Evolutionary conservation across 495 filamentous ascomycete genomes (phyloP), one percentile per base, ranked within the genome.

Genomic region (Podospora appendiculata): DNA sequence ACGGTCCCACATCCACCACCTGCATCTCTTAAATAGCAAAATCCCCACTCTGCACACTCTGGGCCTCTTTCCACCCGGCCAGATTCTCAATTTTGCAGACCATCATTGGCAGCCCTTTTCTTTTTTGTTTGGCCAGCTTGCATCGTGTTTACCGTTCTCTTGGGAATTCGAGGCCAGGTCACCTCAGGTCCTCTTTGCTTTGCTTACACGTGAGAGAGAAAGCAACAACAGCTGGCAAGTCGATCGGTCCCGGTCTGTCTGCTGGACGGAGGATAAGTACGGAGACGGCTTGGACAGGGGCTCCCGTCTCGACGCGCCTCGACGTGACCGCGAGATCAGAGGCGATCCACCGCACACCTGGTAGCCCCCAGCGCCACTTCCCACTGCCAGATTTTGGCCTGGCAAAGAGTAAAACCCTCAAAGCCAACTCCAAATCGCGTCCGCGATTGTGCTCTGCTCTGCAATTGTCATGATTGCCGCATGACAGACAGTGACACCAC

Each of bases 21-120:
- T 65, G 53, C 63, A 51, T 41, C 50, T 66, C 55, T 65, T 65
- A 67, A 67, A 67, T 64, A 59, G 36, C 52, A 52, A 62, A 59
- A 59, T 59, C 59, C 62, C 64, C 61, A 60, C 59, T 55, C 57
- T 54, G 53, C 50, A 19, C 43, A 52, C 54, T 55, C 33, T 51
- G 40, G 60, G 61, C 41, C 61, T 64, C 57, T 41, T 49, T 41
- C 58, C 47, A 55, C 49, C 56, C 48, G 62, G 55, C 62, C 62
- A 56, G 44, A 47, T 56, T 44, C 58, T 44, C 49, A 48, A 43
- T 47, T 41, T 45, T 46, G 45, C 41, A 46, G 18, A 53, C 32
- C 18, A 33, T 17, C 43, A 45, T 8, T 11, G 32, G 43, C 25
- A 45, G 32, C 18, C 25, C 10, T 32, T 32, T 8, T 12, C 32